phyloP scores from a whole-genome alignment of 805 yeast species.

The Saccharomycopsis sp. region DNA sequence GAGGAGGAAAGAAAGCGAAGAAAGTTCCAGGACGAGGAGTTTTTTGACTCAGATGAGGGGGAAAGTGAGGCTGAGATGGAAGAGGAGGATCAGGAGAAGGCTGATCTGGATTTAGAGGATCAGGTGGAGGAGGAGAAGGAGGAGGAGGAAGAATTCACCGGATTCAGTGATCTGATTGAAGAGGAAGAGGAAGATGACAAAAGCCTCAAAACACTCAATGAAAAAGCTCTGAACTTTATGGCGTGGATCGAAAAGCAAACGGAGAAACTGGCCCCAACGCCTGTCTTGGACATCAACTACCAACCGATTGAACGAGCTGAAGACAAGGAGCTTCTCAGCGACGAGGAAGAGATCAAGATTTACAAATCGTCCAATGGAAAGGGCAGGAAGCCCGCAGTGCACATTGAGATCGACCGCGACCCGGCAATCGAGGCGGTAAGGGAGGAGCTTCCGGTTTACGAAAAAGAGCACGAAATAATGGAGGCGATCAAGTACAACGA shows the following conservation, averaged over 20 bases:
- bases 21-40: conserved; percentile 50
- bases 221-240: conserved; percentile 60
- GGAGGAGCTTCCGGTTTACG: conserved; percentile 73
- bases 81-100: conserved; percentile 21
- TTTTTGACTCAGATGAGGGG: conserved; percentile 37
- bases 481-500: conserved; percentile 92
- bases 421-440: conserved; percentile 60
- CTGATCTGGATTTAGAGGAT: conserved; percentile 23
- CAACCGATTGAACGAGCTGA: conserved; percentile 54
- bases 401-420: conserved; percentile 57
- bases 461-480: conserved; percentile 88
- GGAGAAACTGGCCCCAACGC: conserved; percentile 44
- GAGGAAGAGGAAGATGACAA: conserved; percentile 27
- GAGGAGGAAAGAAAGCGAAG: conserved; percentile 36
- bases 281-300: conserved; percentile 40
- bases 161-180: conserved; percentile 27
- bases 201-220: conserved; percentile 33
- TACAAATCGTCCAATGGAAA: conserved; percentile 30
- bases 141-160: conserved; percentile 21
- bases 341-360: conserved; percentile 54
- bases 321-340: conserved; percentile 63
- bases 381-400: conserved; percentile 25
- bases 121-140: conserved; percentile 26
- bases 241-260: conserved; percentile 80
- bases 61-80: conserved; percentile 25